These are phyloP conservation scores for Prosopis cineraria DNA, from an alignment of 306 rosid species.

Conservation along the genomic window DNA sequence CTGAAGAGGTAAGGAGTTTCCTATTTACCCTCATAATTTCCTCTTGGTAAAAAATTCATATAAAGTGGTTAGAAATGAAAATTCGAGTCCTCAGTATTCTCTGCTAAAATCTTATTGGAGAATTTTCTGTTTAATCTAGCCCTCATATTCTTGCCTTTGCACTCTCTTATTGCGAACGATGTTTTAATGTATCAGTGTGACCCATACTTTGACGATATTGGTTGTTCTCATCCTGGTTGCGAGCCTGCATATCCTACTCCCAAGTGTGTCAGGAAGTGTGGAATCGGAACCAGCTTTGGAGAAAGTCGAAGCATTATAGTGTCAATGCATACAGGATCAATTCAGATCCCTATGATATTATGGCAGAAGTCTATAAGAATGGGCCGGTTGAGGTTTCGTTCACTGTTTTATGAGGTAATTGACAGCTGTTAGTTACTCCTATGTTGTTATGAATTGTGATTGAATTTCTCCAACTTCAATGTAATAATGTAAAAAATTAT, in stretches of 20 bases:
- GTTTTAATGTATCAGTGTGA: conserved; percentile 65
- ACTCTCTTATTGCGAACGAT: conserved; percentile 2
- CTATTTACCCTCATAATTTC: background rate
- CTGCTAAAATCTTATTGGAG: conserved; percentile 8
- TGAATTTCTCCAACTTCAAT: conserved; percentile 27
- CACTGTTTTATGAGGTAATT: conserved; percentile 84
- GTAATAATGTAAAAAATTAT: conserved; percentile 1
- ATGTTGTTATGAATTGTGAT: conserved; percentile 42
- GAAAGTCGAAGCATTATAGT: conserved; percentile 73
- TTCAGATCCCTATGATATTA: conserved; percentile 68
- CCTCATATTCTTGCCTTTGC: background rate
- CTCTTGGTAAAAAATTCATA: conserved; percentile 1
- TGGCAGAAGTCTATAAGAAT: conserved; percentile 87
- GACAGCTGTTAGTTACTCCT: conserved; percentile 58
- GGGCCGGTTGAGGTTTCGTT: conserved; percentile 95
- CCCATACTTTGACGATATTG: conserved; percentile 87
- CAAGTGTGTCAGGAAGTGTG: conserved; percentile 74
- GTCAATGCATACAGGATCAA: conserved; percentile 62
- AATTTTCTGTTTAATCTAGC: conserved; percentile 11
- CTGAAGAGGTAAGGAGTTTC: conserved; percentile 71
- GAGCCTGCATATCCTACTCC: conserved; percentile 87
- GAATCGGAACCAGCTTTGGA: conserved; percentile 72
- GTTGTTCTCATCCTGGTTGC: conserved; percentile 98
- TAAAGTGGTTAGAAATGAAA: conserved; percentile 8
- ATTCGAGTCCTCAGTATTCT: conserved; percentile 13